Conservation (phyloP, 2,329 filamentous ascomycete species). For the Biscogniauxia mediterranea region DNA sequence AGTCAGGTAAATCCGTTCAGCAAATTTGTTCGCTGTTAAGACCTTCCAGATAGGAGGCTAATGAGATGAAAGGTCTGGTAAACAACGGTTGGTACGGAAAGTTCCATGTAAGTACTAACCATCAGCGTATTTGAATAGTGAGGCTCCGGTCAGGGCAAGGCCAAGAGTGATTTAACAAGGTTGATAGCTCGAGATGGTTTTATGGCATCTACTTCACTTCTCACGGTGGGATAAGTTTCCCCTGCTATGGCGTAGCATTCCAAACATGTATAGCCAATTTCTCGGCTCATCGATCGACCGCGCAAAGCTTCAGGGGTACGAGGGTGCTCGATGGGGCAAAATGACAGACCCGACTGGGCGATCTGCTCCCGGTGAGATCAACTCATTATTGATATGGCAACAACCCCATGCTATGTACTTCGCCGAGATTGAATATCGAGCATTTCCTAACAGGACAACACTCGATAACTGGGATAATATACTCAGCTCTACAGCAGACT, state of each 20-base stretch:
- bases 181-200: constrained; percentile 47
- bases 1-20: constrained; percentile 16
- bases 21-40: constrained; percentile 5
- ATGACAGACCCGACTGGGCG: constrained; percentile 57
- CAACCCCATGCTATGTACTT: constrained; percentile 61
- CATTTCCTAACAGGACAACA: constrained; percentile 41
- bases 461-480: constrained; percentile 53
- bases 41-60: constrained; percentile 1
- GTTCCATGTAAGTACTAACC: constrained; percentile 41
- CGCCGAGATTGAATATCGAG: constrained; percentile 54
- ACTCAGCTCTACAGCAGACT: constrained; percentile 52
- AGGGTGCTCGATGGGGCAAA: constrained; percentile 47
- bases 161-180: neutral
- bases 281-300: constrained; percentile 37
- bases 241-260: constrained; percentile 45
- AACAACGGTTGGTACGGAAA: constrained; percentile 59
- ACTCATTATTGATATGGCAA: constrained; percentile 61
- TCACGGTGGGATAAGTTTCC: constrained; percentile 48
- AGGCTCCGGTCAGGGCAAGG: too few species aligned
- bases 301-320: constrained; percentile 41
- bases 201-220: constrained; percentile 54
- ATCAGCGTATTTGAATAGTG: neutral
- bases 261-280: constrained; percentile 47
- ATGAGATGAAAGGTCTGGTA: constrained; percentile 39
- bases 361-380: constrained; percentile 59